Conservation (phyloP, 805 yeast species). For the Starmerella bacillaris region DNA sequence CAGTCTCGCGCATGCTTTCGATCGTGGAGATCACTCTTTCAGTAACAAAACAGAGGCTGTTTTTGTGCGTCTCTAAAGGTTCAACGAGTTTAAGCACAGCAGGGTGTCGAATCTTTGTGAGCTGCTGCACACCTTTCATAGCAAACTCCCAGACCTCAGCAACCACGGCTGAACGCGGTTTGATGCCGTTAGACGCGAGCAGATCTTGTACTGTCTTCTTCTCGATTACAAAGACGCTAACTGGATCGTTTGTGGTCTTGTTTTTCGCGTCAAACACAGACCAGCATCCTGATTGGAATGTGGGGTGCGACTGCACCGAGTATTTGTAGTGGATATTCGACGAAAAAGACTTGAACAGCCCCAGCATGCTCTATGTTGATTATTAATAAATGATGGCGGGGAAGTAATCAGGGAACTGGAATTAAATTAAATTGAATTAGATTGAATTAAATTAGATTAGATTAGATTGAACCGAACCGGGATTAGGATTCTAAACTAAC, state of each 20-base stretch:
- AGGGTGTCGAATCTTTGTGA: slow-evolving; percentile 79
- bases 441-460: too few relatives aligned
- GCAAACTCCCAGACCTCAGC: slow-evolving; percentile 51
- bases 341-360: slow-evolving; percentile 17
- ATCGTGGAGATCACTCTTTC: slow-evolving; percentile 54
- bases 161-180: slow-evolving; percentile 30
- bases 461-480: too few relatives aligned
- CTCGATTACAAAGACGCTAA: slow-evolving; percentile 74
- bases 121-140: slow-evolving; percentile 46
- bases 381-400: too few relatives aligned
- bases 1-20: slow-evolving; percentile 25
- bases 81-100: slow-evolving; percentile 67
- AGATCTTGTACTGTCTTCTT: slow-evolving; percentile 52
- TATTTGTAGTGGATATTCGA: slow-evolving; percentile 29
- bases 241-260: slow-evolving; percentile 30
- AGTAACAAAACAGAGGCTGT: slow-evolving; percentile 62
- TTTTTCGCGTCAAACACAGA: slow-evolving; percentile 64
- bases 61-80: slow-evolving; percentile 73
- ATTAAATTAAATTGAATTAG: too few relatives aligned
- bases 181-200: slow-evolving; percentile 33
- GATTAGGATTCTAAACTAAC: too few relatives aligned
- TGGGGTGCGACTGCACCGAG: slow-evolving; percentile 48
- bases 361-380: slow-evolving; percentile 16
- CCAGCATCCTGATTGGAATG: slow-evolving; percentile 71
- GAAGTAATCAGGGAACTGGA: too few relatives aligned